A percentile compares a stretch with the other conserved stretches of the same genome.
Evolutionary conservation across 768 basidiomycete genomes (phyloP).

Genomic region (Leccinum fibrillosum): DNA sequence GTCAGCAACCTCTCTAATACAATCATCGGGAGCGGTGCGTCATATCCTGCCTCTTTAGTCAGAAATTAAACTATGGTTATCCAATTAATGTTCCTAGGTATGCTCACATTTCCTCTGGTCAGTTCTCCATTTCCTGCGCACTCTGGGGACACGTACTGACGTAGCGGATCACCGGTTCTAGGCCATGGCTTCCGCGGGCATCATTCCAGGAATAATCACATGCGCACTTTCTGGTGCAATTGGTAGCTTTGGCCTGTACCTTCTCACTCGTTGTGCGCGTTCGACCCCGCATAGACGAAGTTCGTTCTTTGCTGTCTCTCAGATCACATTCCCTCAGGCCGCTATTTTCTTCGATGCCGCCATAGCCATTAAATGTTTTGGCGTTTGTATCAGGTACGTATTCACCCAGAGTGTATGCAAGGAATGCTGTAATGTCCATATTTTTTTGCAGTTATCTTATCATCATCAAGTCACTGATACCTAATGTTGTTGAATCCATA

Average conservation of each 20-base stretch:
- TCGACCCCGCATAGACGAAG: slow-evolving; percentile 69
- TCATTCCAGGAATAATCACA: slow-evolving; percentile 87
- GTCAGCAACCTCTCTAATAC: slow-evolving; percentile 85
- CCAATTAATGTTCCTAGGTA: slow-evolving; percentile 44
- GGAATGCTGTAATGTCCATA: not conserved
- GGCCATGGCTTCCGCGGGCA: slow-evolving; percentile 88
- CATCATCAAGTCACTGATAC: slow-evolving; percentile 91
- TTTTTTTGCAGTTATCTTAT: slow-evolving; percentile 66
- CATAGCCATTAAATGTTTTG: slow-evolving; percentile 95
- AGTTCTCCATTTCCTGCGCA: slow-evolving; percentile 10
- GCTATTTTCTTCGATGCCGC: slow-evolving; percentile 91
- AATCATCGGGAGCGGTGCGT: slow-evolving; percentile 84
- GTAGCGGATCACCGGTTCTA: slow-evolving; percentile 25
- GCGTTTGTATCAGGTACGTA: slow-evolving; percentile 84
- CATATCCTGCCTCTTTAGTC: not conserved
- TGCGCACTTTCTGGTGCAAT: slow-evolving; percentile 78
- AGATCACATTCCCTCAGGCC: slow-evolving; percentile 86
- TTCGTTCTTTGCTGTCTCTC: slow-evolving; percentile 80
- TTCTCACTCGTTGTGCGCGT: slow-evolving; percentile 81
- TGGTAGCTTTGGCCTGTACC: slow-evolving; percentile 83
- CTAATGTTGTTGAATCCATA: slow-evolving; percentile 80
- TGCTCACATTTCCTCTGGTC: slow-evolving; percentile 87
- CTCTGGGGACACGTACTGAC: not conserved
- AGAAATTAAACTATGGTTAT: not conserved
- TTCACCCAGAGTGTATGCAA: not conserved